Conservation (phyloP, 2,329 filamentous ascomycete species). For the Fusarium sp. region DNA sequence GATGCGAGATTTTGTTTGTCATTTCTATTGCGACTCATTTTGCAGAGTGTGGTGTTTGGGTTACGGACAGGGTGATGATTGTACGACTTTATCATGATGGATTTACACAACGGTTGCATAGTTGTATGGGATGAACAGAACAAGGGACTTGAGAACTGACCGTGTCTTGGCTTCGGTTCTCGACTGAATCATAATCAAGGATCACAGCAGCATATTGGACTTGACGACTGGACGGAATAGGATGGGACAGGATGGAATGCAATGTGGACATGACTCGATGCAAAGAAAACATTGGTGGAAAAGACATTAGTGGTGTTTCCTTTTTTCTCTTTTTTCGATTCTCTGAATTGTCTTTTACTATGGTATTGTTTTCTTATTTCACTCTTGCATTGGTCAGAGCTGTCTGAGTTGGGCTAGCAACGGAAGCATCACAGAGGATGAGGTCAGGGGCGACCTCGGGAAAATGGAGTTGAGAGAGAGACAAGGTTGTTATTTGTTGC, state of each 20-base stretch:
- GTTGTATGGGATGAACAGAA: slow-evolving; percentile 26
- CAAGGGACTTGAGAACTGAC: not conserved
- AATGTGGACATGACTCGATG: slow-evolving; percentile 38
- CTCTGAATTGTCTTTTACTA: slow-evolving; percentile 39
- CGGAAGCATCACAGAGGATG: slow-evolving; percentile 19
- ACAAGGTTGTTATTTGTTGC: slow-evolving; percentile 23
- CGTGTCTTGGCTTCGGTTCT: not conserved
- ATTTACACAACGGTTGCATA: slow-evolving; percentile 16
- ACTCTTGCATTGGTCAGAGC: slow-evolving; percentile 39
- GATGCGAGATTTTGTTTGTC: slow-evolving; percentile 21
- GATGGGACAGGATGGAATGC: slow-evolving; percentile 30
- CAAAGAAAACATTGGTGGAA: slow-evolving; percentile 36
- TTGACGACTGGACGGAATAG: slow-evolving; percentile 35
- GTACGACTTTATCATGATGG: slow-evolving; percentile 28
- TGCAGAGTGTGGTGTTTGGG: slow-evolving; percentile 24
- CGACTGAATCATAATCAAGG: slow-evolving; percentile 5
- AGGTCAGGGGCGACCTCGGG: slow-evolving; percentile 31
- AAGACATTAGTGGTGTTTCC: slow-evolving; percentile 14
- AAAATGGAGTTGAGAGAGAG: slow-evolving; percentile 38
- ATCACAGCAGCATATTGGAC: slow-evolving; percentile 36
- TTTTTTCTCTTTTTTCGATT: slow-evolving; percentile 34
- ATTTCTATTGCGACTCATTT: slow-evolving; percentile 21
- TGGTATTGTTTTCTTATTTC: slow-evolving; percentile 21
- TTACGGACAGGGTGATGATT: slow-evolving; percentile 20
- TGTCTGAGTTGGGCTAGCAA: slow-evolving; percentile 28